phyloP scores from a whole-genome alignment of 2,329 filamentous ascomycete genomes.

The Aspergillus hiratsukae region DNA sequence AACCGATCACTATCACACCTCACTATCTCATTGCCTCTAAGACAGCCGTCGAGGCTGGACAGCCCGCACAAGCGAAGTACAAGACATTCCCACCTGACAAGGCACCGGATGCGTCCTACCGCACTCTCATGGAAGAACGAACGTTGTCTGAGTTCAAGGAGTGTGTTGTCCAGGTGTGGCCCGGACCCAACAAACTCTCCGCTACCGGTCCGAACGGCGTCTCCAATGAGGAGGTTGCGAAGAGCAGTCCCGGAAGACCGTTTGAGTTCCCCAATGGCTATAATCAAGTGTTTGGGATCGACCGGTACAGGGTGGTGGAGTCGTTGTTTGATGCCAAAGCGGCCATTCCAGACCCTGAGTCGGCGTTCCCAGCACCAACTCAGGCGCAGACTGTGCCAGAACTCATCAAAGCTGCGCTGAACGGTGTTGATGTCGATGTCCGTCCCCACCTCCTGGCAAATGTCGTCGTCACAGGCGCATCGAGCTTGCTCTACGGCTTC shows the following conservation, averaged over 20 bases:
- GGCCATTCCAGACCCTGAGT: conserved; percentile 53
- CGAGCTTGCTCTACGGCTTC: conserved; percentile 83
- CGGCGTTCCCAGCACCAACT: conserved; percentile 49
- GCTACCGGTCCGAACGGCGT: conserved; percentile 48
- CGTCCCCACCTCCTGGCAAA: conserved; percentile 79
- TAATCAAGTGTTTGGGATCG: conserved; percentile 89
- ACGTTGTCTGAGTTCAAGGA: conserved; percentile 96
- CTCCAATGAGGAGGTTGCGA: conserved; percentile 70
- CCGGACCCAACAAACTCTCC: conserved; percentile 65
- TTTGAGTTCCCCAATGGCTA: conserved; percentile 97
- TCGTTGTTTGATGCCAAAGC: conserved; percentile 85
- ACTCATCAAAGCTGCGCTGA: conserved; percentile 72
- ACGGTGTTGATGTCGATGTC: conserved; percentile 82
- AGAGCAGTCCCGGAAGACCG: conserved; percentile 69
- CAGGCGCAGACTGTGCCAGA: conserved; percentile 78
- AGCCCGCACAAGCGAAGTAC: conserved; percentile 70
- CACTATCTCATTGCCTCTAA: conserved; percentile 88
- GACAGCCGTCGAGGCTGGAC: conserved; percentile 78
- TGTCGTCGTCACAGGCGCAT: conserved; percentile 87
- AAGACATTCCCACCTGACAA: conserved; percentile 61
- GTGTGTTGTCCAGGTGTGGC: conserved; percentile 91
- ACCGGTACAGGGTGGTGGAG: conserved; percentile 81
- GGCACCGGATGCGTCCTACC: conserved; percentile 65
- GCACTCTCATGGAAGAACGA: conserved; percentile 81
- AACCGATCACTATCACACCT: conserved; percentile 70